Evolutionary conservation across 768 basidiomycete species (phyloP).

Genomic region (Mycena rosella): DNA sequence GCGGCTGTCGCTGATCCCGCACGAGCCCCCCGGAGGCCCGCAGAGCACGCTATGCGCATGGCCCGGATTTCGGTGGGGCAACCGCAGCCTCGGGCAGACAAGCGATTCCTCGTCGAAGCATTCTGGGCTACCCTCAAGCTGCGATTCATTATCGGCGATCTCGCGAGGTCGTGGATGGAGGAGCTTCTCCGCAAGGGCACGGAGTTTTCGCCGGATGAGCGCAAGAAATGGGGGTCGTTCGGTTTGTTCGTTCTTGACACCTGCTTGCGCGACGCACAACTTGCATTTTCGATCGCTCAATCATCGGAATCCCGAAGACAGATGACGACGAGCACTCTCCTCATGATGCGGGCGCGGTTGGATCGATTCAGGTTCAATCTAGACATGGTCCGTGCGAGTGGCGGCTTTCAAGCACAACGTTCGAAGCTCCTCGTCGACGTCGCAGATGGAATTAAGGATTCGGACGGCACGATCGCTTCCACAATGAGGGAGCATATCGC

Average conservation of each 20-base stretch:
- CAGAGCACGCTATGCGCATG: constrained; percentile 63
- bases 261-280: constrained; percentile 60
- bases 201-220: constrained; percentile 45
- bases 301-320: constrained; percentile 67
- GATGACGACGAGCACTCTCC: constrained; percentile 57
- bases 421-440: constrained; percentile 38
- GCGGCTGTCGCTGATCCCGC: constrained; percentile 46
- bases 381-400: constrained; percentile 46
- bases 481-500: constrained; percentile 37
- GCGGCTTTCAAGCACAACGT: constrained; percentile 41
- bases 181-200: constrained; percentile 41
- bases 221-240: constrained; percentile 61
- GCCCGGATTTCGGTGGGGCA: constrained; percentile 68
- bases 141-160: constrained; percentile 62
- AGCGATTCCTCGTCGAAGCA: constrained; percentile 71
- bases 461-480: constrained; percentile 23
- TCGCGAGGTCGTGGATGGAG: constrained; percentile 58
- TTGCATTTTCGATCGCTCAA: constrained; percentile 60
- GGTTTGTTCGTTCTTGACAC: constrained; percentile 59
- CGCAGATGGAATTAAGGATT: constrained; percentile 11
- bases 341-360: constrained; percentile 59
- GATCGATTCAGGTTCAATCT: constrained; percentile 66
- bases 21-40: constrained; percentile 54
- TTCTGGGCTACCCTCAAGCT: constrained; percentile 67
- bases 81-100: constrained; percentile 69